Evolutionary conservation across 192 early-diverging fungal species (phyloP), one percentile per base, ranked within the genome.

Genomic region (Dispira simplex): DNA sequence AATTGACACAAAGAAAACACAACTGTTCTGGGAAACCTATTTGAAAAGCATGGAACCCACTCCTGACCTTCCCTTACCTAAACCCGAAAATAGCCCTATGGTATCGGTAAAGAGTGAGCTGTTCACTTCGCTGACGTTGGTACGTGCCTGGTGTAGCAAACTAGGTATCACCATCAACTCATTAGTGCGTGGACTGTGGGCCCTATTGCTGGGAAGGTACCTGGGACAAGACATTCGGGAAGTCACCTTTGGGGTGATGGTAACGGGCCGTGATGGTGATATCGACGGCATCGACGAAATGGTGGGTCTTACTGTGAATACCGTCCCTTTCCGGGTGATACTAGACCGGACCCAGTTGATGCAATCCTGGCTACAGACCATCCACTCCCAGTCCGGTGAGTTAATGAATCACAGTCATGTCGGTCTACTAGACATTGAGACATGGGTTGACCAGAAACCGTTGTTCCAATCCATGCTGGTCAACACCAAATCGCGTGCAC

Each of bases 211-310:
- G 12, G 43, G 26, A 21, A 32, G 43, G 16, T 62, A 62, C 43
- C 44, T 62, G 8, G 26, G 43, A 14, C 44, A 62, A n/a, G 59
- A 3, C n/a, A 6, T 11, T 1, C 20, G 46, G 11, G 59, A 62
- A 20, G 59, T 62, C 5, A 62, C 59, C 14, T 62, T 62, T 46
- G 59, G 43, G 11, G 59, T 62, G 44, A 39, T 62, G 43, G 44
- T 46, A 11, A 46, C 59, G 8, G 59, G 59, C 8, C 59, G 59
- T 43, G 45, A 62, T 18, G 43, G 44, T 16, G 11, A 39, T 5
- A 20, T 62, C 3, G 11, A 39, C 6, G 59, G 59, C n/a, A 62
- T 62, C n/a, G 59, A 62, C 4, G 59, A 39, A 16, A 62, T 62
- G 59, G 59, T 62, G 43, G 59, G 59, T 0, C 44, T 62, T 20